Conservation (phyloP, 495 filamentous ascomycete genomes). For the Rhypophila decipiens region DNA sequence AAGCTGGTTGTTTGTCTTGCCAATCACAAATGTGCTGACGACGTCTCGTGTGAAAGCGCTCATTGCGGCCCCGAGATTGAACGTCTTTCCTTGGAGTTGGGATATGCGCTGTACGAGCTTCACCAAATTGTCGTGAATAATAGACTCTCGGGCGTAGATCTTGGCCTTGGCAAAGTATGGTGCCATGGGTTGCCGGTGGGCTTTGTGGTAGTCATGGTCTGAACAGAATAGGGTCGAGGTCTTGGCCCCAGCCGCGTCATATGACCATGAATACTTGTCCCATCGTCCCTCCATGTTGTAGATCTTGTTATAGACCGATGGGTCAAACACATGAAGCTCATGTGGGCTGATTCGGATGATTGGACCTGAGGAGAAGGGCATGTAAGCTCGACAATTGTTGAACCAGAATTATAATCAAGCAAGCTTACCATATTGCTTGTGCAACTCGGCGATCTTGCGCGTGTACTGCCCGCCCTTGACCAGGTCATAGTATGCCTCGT, state of each 20-base stretch:
- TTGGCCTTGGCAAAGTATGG: conserved; percentile 23
- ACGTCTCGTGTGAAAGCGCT: conserved; percentile 46
- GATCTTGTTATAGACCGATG: conserved; percentile 22
- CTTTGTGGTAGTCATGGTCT: conserved; percentile 21
- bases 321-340: conserved; percentile 26
- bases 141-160: conserved; percentile 10
- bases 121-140: conserved; percentile 16
- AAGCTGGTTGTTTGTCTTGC: conserved; percentile 20
- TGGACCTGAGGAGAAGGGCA: conserved; percentile 13
- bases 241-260: conserved; percentile 16
- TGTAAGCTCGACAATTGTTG: background rate
- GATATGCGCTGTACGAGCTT: conserved; percentile 24
- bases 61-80: conserved; percentile 27
- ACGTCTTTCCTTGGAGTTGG: background rate
- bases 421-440: conserved; percentile 34
- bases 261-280: conserved; percentile 23
- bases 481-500: conserved; percentile 45
- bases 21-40: conserved; percentile 21
- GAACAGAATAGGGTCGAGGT: conserved; percentile 12
- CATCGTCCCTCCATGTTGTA: conserved; percentile 24
- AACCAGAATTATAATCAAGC: background rate
- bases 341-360: conserved; percentile 28
- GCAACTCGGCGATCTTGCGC: conserved; percentile 35
- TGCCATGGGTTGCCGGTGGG: conserved; percentile 10
- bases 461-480: conserved; percentile 37